Evolutionary conservation across 2,329 filamentous ascomycete species (phyloP).

Genomic region (Cladorrhinum sp.): DNA sequence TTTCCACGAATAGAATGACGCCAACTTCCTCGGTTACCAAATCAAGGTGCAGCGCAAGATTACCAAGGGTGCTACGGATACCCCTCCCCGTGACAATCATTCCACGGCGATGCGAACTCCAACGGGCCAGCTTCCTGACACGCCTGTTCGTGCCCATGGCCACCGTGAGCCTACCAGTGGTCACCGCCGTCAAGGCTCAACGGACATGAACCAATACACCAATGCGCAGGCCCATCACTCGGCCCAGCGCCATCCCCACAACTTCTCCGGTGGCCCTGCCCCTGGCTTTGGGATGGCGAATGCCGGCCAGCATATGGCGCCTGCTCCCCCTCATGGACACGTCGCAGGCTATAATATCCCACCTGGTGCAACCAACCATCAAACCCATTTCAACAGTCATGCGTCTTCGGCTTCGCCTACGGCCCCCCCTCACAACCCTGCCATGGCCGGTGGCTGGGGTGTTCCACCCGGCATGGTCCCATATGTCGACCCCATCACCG

Average conservation of each 20-base stretch:
- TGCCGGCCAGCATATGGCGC: not conserved
- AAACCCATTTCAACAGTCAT: conserved; percentile 12
- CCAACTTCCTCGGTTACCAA: not conserved
- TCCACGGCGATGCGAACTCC: not conserved
- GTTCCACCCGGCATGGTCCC: not conserved
- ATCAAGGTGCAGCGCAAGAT: conserved; percentile 23
- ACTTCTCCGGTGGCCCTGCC: not conserved
- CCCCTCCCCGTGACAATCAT: conserved; percentile 16
- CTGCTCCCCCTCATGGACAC: not conserved
- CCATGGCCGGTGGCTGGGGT: not conserved
- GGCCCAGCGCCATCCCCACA: not conserved
- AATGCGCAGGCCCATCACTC: not conserved
- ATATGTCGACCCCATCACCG: not conserved
- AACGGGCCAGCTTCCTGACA: not conserved
- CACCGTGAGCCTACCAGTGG: no score
- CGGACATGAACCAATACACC: not conserved
- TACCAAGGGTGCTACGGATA: conserved; percentile 7
- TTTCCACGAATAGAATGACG: conserved; percentile 4
- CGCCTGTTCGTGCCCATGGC: not conserved
- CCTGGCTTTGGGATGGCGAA: not conserved
- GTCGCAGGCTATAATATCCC: not conserved
- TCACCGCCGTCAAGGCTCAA: no score
- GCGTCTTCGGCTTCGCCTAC: not conserved
- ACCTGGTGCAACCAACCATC: not conserved
- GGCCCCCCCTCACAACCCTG: not conserved